Conservation (phyloP, 257 asterid species). For the Solanum tarijense region DNA sequence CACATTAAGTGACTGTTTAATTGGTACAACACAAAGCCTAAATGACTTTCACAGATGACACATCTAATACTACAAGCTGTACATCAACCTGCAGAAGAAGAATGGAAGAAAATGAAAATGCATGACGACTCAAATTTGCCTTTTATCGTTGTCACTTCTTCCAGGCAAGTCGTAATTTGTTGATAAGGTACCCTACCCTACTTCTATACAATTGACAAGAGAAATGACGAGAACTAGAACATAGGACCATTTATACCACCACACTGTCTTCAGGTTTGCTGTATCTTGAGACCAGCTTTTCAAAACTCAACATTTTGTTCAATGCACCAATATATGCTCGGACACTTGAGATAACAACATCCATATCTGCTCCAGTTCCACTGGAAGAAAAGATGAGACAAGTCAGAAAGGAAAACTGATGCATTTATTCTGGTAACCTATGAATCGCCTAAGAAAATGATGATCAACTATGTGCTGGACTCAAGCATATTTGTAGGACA, state of each 20-base stretch:
- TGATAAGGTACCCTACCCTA: neutral
- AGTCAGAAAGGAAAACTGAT: neutral
- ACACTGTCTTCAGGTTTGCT: neutral
- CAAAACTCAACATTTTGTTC: conserved; percentile 67
- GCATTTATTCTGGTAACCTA: neutral
- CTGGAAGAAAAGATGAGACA: conserved; percentile 16
- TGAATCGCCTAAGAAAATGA: neutral
- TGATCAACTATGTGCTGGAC: neutral
- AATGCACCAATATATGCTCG: conserved; percentile 88
- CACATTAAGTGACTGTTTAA: neutral
- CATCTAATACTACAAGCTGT: neutral
- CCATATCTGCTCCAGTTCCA: conserved; percentile 87
- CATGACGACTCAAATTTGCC: neutral
- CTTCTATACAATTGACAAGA: neutral
- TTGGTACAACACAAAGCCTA: neutral
- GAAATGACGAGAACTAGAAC: neutral
- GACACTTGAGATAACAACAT: conserved; percentile 81
- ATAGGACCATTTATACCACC: neutral
- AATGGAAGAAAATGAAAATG: neutral
- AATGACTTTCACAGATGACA: neutral
- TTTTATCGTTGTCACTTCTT: neutral
- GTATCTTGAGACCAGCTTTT: conserved; percentile 5
- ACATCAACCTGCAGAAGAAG: neutral
- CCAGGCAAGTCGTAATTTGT: neutral
- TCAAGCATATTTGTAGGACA: neutral